A percentile compares a stretch with the other conserved stretches of the same genome.
phyloP scores from a whole-genome alignment of 1,284 basidiomycete species.

The Ganoderma resinaceum region DNA sequence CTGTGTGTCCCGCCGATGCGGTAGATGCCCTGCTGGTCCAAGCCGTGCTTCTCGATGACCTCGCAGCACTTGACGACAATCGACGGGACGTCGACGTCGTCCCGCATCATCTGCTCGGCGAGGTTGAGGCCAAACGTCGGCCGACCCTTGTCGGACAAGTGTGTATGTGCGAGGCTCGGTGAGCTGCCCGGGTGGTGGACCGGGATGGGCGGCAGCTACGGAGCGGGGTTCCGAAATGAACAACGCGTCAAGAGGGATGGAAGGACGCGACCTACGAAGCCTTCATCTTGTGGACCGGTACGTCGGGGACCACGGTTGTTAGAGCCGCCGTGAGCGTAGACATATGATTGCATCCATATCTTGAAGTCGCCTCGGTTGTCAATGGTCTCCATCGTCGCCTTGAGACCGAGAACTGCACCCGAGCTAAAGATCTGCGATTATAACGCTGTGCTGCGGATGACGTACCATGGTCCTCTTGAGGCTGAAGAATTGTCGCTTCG shows the following conservation, averaged over 20 bases:
- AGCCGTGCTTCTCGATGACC: conserved; percentile 91
- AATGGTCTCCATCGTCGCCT: conserved; percentile 88
- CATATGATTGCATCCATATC: conserved; percentile 96
- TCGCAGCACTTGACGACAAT: conserved; percentile 91
- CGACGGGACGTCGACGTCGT: conserved; percentile 88
- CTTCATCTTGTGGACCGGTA: conserved; percentile 86
- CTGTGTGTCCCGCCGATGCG: conserved; percentile 92
- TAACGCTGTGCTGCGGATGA: neutral
- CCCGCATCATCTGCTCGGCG: conserved; percentile 89
- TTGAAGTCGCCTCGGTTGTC: conserved; percentile 97
- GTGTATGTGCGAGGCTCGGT: conserved; percentile 41
- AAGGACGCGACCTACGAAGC: conserved; percentile 68
- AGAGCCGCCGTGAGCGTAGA: conserved; percentile 76
- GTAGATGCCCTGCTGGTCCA: conserved; percentile 91
- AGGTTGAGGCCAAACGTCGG: conserved; percentile 93
- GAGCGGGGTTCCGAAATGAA: conserved; percentile 19
- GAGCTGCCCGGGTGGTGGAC: conserved; percentile 38
- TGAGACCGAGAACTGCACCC: conserved; percentile 74
- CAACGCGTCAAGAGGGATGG: conserved; percentile 5
- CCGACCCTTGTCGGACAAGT: conserved; percentile 64
- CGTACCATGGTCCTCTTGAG: conserved; percentile 63
- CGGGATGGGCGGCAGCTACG: conserved; percentile 65
- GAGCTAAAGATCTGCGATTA: neutral
- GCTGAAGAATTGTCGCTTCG: conserved; percentile 87
- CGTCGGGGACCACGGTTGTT: conserved; percentile 75